Base-by-base conservation (phyloP, 257 asterid species). In the Knoxia roxburghii region DNA sequence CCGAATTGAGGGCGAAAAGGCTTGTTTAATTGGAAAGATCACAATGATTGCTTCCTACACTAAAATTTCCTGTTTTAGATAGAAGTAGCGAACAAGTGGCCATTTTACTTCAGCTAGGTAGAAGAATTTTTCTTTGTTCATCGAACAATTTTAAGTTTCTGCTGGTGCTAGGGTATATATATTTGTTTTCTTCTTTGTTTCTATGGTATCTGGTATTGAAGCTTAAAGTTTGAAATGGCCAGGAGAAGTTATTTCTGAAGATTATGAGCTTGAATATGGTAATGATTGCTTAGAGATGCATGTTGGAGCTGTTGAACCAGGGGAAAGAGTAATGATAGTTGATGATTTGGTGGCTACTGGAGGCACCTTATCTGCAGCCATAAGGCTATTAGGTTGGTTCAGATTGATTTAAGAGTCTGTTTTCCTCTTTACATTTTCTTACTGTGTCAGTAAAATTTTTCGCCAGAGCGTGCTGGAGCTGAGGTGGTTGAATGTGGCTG, bases 301-400 rank as follows among this genome's bases (percentile, higher is more conserved):
- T 76, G 85, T 89, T 65, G 94, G 87, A 69, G 90, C 93, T 64
- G 91, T 89, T 51, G 66, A 87, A 60, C 63, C 73, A 13, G 91
- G 94, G 0, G 98, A 89, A 37, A 87, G 89, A 13, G 95, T 84
- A 10, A 71, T 89, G 63, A 78, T 89, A 32, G 81, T 89, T 61
- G 97, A 89, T 78, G 97, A 89, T 78, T 68, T 89, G 79, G 95
- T 89, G 48, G 97, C 97, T 68, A 89, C 97, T 0, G 97, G 97
- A 27, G 97, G 97, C 72, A 89, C 97, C 66, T 79, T 89, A 1
- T 84, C 95, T 37, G 97, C 97, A 13, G 95, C 95, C 56, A 87
- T 87, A 62, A 85, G 80, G 59, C 94, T 89, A 23, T 70, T 89
- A 77, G 98, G 98, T 87, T 75, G 67, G 69, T 11, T 21, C 72